Percentiles rank a stretch among this genome's conserved stretches.
Conservation (phyloP, 176 grass and related monocot genomes). For the Luzula sylvatica region DNA sequence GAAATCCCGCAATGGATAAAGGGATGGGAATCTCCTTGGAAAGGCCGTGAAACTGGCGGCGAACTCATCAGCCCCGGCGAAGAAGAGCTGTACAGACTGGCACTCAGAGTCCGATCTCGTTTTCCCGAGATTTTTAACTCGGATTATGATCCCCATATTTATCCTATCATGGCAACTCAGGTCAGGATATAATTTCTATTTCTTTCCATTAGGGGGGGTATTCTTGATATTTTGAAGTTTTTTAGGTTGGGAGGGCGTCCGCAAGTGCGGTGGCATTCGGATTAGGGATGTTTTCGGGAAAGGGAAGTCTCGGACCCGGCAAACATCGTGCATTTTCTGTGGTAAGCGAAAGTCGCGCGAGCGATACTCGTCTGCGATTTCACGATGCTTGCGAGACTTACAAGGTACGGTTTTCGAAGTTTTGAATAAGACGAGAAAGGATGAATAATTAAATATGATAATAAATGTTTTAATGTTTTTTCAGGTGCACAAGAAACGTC, state of each 20-base stretch:
- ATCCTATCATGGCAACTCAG: conserved; percentile 82
- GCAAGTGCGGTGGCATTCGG: conserved; percentile 97
- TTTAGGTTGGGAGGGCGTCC: conserved; percentile 85
- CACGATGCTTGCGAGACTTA: conserved; percentile 77
- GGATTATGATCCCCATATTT: conserved; percentile 80
- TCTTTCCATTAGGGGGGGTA: too few relatives aligned
- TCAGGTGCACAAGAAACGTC: conserved; percentile 70
- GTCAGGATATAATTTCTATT: too few relatives aligned
- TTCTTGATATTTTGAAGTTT: not conserved
- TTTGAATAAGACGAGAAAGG: too few relatives aligned
- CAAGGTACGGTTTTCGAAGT: conserved; percentile 77
- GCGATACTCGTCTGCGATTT: conserved; percentile 88
- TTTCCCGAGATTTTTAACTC: conserved; percentile 60
- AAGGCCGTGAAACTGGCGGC: conserved; percentile 62
- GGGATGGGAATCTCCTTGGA: conserved; percentile 83
- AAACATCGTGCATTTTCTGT: conserved; percentile 81
- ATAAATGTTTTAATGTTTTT: too few relatives aligned
- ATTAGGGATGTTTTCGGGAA: conserved; percentile 76
- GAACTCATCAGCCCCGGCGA: conserved; percentile 73
- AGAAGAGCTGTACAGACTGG: conserved; percentile 65
- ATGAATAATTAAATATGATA: too few relatives aligned
- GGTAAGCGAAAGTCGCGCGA: conserved; percentile 83
- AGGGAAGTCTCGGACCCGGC: conserved; percentile 73
- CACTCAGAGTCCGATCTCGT: conserved; percentile 53
- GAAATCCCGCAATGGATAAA: conserved; percentile 58